Percentiles rank a stretch among this genome's conserved stretches.
phyloP scores from a whole-genome alignment of 805 yeast genomes.

The Sungouiozyma intestinalis region DNA sequence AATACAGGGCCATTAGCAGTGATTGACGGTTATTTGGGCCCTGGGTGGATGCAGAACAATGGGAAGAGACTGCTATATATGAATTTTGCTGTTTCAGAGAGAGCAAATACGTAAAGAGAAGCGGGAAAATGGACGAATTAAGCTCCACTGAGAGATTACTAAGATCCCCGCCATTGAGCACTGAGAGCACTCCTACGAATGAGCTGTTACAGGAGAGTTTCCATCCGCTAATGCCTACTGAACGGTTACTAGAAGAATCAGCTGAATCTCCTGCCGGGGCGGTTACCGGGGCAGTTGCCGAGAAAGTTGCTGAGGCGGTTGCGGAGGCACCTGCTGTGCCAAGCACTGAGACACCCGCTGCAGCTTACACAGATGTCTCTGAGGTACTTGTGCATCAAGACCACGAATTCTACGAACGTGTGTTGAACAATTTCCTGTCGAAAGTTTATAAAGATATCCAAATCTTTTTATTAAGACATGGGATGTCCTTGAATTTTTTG shows the following conservation, averaged over 20 bases:
- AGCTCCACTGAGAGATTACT: not conserved
- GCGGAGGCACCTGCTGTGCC: no score
- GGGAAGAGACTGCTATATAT: no score
- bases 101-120: no score
- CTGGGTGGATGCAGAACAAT: no score
- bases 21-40: no score
- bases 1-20: no score
- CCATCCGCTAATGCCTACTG: not conserved
- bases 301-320: not conserved
- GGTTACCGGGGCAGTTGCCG: not conserved
- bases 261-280: not conserved
- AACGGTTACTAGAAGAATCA: not conserved
- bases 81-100: no score
- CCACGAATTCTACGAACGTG: not conserved
- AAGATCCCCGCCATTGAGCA: not conserved
- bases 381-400: not conserved
- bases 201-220: not conserved
- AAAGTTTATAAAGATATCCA: constrained; percentile 17
- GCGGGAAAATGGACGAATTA: not conserved
- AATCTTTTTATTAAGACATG: constrained; percentile 17
- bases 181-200: not conserved
- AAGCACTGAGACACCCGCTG: no score
- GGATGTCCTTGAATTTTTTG: constrained; percentile 19
- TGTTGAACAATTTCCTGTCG: constrained; percentile 1
- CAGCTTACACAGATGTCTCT: no score